Evolutionary conservation across 148 eudicot species (phyloP).

Genomic region (Vaccinium myrtillus): DNA sequence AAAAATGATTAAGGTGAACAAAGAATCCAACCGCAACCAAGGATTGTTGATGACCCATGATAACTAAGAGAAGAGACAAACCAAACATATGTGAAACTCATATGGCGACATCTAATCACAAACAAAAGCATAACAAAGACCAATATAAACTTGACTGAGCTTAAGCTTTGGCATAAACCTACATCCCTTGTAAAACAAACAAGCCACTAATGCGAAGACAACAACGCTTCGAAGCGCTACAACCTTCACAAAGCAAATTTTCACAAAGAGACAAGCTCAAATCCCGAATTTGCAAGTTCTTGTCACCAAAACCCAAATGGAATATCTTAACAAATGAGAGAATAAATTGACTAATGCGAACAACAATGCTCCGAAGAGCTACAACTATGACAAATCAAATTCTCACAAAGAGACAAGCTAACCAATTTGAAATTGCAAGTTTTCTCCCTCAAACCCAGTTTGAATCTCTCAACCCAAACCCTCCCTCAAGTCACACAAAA

Average conservation of each 20-base stretch:
- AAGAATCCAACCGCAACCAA: not conserved
- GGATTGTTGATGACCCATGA: not conserved
- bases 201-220: not conserved
- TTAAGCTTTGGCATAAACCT: not conserved
- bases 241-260: not conserved
- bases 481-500: not conserved
- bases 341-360: too few relatives aligned
- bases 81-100: not conserved
- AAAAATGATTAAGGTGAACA: not conserved
- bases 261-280: not conserved
- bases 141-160: not conserved
- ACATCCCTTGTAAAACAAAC: not conserved
- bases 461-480: not conserved
- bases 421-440: not conserved
- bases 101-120: not conserved
- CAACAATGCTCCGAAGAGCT: not conserved
- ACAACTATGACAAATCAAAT: not conserved
- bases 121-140: too few relatives aligned
- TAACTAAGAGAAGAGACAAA: not conserved
- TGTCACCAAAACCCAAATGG: not conserved
- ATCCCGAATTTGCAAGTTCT: not conserved
- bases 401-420: not conserved
- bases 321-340: not conserved
- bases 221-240: not conserved
- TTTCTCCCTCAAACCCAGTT: not conserved